Conservation (phyloP, 257 asterid genomes). For the Penstemon davidsonii region DNA sequence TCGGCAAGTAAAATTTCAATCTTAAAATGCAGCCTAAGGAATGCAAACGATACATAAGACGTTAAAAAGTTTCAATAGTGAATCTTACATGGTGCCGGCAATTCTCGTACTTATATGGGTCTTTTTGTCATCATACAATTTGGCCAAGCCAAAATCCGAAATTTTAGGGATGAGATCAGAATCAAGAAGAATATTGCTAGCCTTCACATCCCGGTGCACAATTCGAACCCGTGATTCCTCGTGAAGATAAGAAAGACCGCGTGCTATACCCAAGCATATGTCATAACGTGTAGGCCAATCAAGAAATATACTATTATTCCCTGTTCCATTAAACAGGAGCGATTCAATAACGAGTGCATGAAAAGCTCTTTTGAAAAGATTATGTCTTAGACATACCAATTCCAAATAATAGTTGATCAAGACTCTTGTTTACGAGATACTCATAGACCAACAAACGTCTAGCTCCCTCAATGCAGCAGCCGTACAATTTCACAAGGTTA, state of each 20-base stretch:
- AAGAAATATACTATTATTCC: conserved; percentile 45
- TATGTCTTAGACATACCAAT: conserved; percentile 22
- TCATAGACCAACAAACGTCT: conserved; percentile 83
- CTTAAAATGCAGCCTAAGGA: too few species aligned
- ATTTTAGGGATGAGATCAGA: conserved; percentile 60
- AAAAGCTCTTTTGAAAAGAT: conserved; percentile 13
- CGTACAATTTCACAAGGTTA: conserved; percentile 79
- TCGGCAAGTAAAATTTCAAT: neutral
- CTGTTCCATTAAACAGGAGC: conserved; percentile 38
- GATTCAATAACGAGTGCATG: conserved; percentile 11
- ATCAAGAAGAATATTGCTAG: conserved; percentile 75
- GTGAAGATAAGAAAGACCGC: conserved; percentile 74
- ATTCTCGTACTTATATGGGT: conserved; percentile 85
- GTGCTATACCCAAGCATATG: conserved; percentile 82
- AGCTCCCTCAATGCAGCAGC: conserved; percentile 87
- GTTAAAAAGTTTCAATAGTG: too few species aligned
- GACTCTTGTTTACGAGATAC: conserved; percentile 84
- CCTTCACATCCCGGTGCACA: conserved; percentile 78
- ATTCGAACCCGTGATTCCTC: conserved; percentile 68
- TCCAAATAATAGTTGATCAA: conserved; percentile 79
- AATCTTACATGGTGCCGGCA: conserved; percentile 83
- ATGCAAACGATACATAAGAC: neutral
- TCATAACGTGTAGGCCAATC: conserved; percentile 71
- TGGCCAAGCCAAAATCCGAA: conserved; percentile 82
- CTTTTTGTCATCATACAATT: conserved; percentile 64